Conservation (phyloP, 2,329 filamentous ascomycete species). For the Diplodia sapinea region DNA sequence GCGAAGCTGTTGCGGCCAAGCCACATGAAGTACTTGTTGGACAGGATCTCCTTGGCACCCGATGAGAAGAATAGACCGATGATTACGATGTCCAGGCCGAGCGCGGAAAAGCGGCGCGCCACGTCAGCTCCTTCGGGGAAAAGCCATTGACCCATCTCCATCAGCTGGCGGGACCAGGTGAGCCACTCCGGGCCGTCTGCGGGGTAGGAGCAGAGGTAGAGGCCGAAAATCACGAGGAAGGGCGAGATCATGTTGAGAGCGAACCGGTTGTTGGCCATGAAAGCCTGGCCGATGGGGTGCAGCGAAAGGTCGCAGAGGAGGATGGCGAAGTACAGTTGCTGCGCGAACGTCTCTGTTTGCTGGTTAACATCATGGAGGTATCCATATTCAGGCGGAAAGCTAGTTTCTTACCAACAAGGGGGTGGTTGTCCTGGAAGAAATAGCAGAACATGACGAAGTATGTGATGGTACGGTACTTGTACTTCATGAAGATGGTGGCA, state of each 20-base stretch:
- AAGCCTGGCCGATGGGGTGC: conserved; percentile 53
- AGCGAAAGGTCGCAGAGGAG: conserved; percentile 59
- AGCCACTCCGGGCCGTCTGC: conserved; percentile 52
- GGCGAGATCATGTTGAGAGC: conserved; percentile 48
- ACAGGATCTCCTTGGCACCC: conserved; percentile 55
- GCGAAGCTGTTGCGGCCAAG: conserved; percentile 62
- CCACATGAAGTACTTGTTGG: conserved; percentile 59
- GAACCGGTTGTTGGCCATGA: conserved; percentile 51
- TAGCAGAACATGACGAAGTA: conserved; percentile 56
- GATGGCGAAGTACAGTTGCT: conserved; percentile 59
- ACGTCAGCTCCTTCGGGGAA: conserved; percentile 55
- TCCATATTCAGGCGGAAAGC: neutral
- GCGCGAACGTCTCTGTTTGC: conserved; percentile 59
- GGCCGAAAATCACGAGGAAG: conserved; percentile 51
- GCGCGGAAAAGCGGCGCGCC: conserved; percentile 51
- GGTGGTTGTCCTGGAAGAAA: conserved; percentile 55
- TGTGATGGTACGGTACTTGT: conserved; percentile 55
- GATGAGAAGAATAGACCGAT: conserved; percentile 60
- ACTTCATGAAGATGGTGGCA: conserved; percentile 56
- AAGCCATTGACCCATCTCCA: conserved; percentile 50
- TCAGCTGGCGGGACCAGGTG: conserved; percentile 55
- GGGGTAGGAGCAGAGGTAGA: conserved; percentile 58
- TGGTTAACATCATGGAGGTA: neutral
- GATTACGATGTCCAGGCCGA: conserved; percentile 57
- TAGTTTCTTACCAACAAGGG: conserved; percentile 51